phyloP scores from a whole-genome alignment of 306 rosid genomes.

The Citrullus colocynthis region DNA sequence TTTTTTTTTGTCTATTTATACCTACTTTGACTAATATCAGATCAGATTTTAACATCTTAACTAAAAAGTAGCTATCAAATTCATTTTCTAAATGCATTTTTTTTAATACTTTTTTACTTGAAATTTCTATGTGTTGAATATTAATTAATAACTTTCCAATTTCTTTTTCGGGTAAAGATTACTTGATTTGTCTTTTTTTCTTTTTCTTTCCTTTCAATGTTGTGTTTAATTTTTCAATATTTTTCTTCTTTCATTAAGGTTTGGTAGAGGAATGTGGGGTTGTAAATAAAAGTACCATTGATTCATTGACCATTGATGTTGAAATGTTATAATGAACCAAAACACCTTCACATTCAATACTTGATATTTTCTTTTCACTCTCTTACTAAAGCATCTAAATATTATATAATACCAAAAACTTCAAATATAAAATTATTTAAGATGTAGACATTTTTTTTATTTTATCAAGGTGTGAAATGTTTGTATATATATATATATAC shows the following conservation, averaged over 20 bases:
- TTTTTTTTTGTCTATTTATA: too few relatives aligned
- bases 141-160: too few relatives aligned
- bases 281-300: background rate
- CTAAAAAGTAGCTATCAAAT: too few relatives aligned
- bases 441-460: background rate
- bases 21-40: too few relatives aligned
- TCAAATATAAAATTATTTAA: background rate
- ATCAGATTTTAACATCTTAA: too few relatives aligned
- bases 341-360: background rate
- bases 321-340: background rate
- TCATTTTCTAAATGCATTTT: too few relatives aligned
- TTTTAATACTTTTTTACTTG: too few relatives aligned
- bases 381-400: background rate
- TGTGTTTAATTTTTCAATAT: background rate
- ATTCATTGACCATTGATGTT: conserved; percentile 4
- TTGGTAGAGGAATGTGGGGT: background rate
- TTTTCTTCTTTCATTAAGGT: background rate
- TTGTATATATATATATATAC: background rate
- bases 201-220: too few relatives aligned
- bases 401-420: background rate
- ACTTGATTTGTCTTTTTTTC: too few relatives aligned
- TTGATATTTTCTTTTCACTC: background rate
- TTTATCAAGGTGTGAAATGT: background rate
- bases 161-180: too few relatives aligned
- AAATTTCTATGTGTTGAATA: too few relatives aligned